Evolutionary conservation across 2,329 filamentous ascomycete species (phyloP), one percentile per base, ranked within the genome.

Genomic region (Neodidymelliopsis sp.): DNA sequence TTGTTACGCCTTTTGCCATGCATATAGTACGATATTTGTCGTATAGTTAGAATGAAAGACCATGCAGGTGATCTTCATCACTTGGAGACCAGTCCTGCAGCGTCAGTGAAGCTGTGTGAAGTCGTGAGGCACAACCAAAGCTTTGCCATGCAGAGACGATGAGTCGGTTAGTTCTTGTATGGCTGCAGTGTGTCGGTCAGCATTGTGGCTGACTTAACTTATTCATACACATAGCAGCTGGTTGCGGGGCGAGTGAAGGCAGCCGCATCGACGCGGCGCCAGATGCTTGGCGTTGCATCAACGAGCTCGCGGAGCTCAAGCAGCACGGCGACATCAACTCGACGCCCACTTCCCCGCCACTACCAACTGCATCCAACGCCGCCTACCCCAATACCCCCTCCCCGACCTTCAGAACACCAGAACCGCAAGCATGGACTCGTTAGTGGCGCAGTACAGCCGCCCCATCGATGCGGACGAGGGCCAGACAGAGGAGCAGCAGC

Each of bases 391-490:
- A 5, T 11, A 41, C 11, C 20, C 49, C 15, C 41, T 23, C 40
- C 18, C 22, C 33, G 40, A 38, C 34, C 20, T 30, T 41, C 23
- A 49, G 20, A 48, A 36, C 41, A 39, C 59, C 30, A 57, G 25
- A 53, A 23, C 33, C 39, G 31, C 53, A 43, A 31, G 20, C 53
- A 99, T 99, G 94, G 91, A 99, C 77, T 84, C 90, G 66, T 86
- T 99, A 73, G 91, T 99, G 66, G 87, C 92, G 63, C 89, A 88
- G 76, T 97, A 97, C 84, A 90, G 88, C 78, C 86, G 87, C 66
- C 86, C 91, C 67, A 81, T 87, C 53, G 85, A 85, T 75, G 81
- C 87, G 72, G 83, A 88, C 66, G 89, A 95, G 76, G 82, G 84
- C 66, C 85, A 87, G 70, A 80, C 82, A 42, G 83, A 91, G 70